Evolutionary conservation across 1,284 basidiomycete species (phyloP).

Genomic region (Rhodotorula sp.): DNA sequence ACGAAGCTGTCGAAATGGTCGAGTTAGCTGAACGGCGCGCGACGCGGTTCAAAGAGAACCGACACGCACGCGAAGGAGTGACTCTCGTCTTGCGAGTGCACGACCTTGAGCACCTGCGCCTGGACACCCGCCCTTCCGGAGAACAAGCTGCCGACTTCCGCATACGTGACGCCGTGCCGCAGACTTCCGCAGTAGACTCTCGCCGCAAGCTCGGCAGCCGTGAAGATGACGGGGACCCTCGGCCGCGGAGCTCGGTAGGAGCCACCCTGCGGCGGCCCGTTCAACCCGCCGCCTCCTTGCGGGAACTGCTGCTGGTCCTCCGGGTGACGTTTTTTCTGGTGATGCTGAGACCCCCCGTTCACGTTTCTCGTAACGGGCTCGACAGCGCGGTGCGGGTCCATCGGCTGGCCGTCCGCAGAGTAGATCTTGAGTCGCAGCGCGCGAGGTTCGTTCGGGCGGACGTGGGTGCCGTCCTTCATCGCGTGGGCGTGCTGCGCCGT

Average conservation of each 20-base stretch:
- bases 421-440: slow-evolving; percentile 16
- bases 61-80: slow-evolving; percentile 14
- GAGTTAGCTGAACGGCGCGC: too few relatives aligned
- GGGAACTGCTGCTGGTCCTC: not conserved
- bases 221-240: slow-evolving; percentile 11
- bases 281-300: not conserved
- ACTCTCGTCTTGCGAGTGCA: slow-evolving; percentile 6
- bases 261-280: not conserved
- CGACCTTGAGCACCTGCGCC: slow-evolving; percentile 19
- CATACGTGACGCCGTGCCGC: slow-evolving; percentile 9
- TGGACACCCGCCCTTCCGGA: slow-evolving; percentile 17
- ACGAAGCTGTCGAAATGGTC: slow-evolving; percentile 1
- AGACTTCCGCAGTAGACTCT: slow-evolving; percentile 22
- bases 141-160: slow-evolving; percentile 20
- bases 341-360: not conserved
- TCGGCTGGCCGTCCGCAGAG: slow-evolving; percentile 1
- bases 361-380: not conserved
- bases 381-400: slow-evolving; percentile 12
- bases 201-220: slow-evolving; percentile 26
- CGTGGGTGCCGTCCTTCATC: slow-evolving; percentile 1
- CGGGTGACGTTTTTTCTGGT: not conserved
- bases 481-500: slow-evolving; percentile 8
- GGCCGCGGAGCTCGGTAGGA: slow-evolving; percentile 17
- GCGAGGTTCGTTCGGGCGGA: not conserved
- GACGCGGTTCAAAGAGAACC: not conserved